Evolutionary conservation across 441 rosid genomes (phyloP).

Genomic region (Populus hybrid): DNA sequence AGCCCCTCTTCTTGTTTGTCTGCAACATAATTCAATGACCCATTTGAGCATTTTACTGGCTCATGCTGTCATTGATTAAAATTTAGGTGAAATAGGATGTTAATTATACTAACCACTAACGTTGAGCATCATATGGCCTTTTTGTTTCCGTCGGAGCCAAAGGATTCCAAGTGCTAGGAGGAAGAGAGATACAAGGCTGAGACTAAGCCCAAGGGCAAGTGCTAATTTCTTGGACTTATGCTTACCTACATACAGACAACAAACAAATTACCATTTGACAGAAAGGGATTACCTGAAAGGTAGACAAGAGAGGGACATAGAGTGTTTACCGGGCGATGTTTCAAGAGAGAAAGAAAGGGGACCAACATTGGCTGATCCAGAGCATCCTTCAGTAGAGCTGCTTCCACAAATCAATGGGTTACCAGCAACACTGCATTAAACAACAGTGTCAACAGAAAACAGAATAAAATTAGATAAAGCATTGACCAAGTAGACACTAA

Average conservation of each 20-base stretch:
- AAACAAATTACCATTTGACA: neutral
- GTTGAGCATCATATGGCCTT: constrained; percentile 36
- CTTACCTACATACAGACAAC: constrained; percentile 31
- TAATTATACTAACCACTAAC: constrained; percentile 44
- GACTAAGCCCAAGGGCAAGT: constrained; percentile 62
- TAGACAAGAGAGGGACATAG: neutral
- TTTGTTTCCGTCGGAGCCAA: constrained; percentile 50
- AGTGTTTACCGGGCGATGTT: constrained; percentile 50
- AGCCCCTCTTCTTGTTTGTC: constrained; percentile 74
- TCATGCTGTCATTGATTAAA: neutral
- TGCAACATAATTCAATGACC: constrained; percentile 24
- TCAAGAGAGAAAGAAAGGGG: constrained; percentile 48
- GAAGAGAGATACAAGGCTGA: constrained; percentile 48
- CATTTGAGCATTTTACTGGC: neutral
- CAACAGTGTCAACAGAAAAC: constrained; percentile 4
- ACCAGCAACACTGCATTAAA: constrained; percentile 59
- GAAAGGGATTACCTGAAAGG: neutral
- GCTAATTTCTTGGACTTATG: constrained; percentile 62
- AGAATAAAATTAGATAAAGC: constrained; percentile 6
- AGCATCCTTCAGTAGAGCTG: constrained; percentile 49
- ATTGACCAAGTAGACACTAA: constrained; percentile 5
- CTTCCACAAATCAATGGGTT: constrained; percentile 74
- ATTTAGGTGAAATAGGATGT: neutral
- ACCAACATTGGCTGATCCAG: constrained; percentile 47
- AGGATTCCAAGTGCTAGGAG: constrained; percentile 48